Conservation (phyloP, 345 rosid species). For the Crucihimalaya himalaica region DNA sequence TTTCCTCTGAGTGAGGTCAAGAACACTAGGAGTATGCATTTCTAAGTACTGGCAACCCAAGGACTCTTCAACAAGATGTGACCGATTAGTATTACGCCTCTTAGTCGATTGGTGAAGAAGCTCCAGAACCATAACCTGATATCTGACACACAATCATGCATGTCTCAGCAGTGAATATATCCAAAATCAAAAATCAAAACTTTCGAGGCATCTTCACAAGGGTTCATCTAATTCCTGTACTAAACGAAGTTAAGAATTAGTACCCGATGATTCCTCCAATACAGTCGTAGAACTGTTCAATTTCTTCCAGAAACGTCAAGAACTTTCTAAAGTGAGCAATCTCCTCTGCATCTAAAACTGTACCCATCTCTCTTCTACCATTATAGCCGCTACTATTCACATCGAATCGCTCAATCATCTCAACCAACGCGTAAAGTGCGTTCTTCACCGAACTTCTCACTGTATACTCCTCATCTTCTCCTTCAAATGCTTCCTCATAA, state of each 20-base stretch:
- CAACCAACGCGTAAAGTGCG: slow-evolving; percentile 69
- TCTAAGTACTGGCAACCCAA: slow-evolving; percentile 64
- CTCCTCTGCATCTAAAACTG: slow-evolving; percentile 46
- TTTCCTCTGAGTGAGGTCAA: slow-evolving; percentile 71
- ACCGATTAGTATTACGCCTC: slow-evolving; percentile 45
- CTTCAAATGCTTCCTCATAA: slow-evolving; percentile 39
- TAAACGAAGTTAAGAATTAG: slow-evolving; percentile 13
- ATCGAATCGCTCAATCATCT: slow-evolving; percentile 79
- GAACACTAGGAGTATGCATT: slow-evolving; percentile 68
- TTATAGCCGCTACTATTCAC: slow-evolving; percentile 33
- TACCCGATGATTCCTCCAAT: slow-evolving; percentile 95
- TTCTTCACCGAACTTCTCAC: slow-evolving; percentile 56
- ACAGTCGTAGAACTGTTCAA: slow-evolving; percentile 83
- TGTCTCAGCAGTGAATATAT: slow-evolving; percentile 26
- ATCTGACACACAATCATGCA: slow-evolving; percentile 52
- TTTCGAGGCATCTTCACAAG: not conserved
- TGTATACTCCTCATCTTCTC: slow-evolving; percentile 41
- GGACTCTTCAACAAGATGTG: slow-evolving; percentile 46
- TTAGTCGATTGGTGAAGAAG: slow-evolving; percentile 65
- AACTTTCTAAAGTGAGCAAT: slow-evolving; percentile 54
- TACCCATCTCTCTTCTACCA: slow-evolving; percentile 34
- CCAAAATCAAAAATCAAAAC: not conserved
- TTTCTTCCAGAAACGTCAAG: slow-evolving; percentile 54
- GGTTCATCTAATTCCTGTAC: not conserved
- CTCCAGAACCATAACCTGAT: slow-evolving; percentile 82